A percentile compares a stretch with the other conserved stretches of the same genome.
These are phyloP conservation scores for Terana coerulea DNA, from an alignment of 768 basidiomycete species.

Conservation along the genomic window DNA sequence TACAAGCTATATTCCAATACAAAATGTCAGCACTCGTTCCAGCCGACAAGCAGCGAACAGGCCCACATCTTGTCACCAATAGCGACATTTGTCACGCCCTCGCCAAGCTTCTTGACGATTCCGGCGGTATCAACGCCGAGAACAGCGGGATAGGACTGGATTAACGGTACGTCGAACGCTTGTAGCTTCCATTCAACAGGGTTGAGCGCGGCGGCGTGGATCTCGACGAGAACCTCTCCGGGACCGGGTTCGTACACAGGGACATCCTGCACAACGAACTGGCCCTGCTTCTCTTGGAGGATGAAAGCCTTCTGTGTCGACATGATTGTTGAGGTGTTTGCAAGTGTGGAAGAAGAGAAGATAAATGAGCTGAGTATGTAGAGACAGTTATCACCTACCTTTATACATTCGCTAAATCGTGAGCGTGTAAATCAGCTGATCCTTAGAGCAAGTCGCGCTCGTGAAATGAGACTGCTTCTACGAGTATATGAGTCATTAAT, in stretches of 20 bases:
- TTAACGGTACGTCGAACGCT: conserved; percentile 24
- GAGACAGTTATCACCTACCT: too few relatives aligned
- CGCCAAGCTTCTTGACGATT: conserved; percentile 34
- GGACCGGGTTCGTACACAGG: too few relatives aligned
- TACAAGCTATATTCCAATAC: conserved; percentile 12
- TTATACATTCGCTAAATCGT: too few relatives aligned
- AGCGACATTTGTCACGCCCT: conserved; percentile 31
- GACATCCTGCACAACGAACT: conserved; percentile 1
- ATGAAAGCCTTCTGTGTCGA: conserved; percentile 15
- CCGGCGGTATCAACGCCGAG: conserved; percentile 29
- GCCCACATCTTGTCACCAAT: conserved; percentile 40
- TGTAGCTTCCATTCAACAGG: conserved; percentile 15
- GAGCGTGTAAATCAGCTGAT: too few relatives aligned
- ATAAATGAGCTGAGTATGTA: too few relatives aligned
- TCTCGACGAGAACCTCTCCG: conserved; percentile 18
- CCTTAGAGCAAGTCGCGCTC: too few relatives aligned
- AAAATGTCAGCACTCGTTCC: not conserved
- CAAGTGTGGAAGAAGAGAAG: too few relatives aligned
- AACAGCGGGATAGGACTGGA: conserved; percentile 31
- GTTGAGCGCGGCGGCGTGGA: conserved; percentile 17
- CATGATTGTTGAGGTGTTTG: too few relatives aligned
- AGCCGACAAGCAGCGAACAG: not conserved
- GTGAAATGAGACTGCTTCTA: too few relatives aligned
- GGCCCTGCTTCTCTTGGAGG: conserved; percentile 8
- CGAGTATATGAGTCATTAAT: too few relatives aligned